These are phyloP conservation scores for Rhizophagus sp. DNA, from an alignment of 192 early-diverging fungal genomes.

Conservation along the genomic window DNA sequence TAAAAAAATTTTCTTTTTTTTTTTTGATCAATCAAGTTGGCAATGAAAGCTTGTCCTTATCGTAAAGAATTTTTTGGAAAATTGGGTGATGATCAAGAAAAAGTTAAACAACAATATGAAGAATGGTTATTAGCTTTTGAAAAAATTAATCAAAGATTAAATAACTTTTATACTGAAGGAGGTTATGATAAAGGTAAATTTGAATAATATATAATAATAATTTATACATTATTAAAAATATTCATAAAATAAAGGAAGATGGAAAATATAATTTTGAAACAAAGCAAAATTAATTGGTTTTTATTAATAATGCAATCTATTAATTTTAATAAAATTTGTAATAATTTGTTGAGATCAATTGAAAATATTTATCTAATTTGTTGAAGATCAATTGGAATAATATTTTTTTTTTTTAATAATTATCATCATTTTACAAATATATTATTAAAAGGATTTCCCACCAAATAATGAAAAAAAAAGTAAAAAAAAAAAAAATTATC, in stretches of 20 bases:
- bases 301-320: too few species aligned
- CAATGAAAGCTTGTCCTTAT: conserved; percentile 92
- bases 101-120: conserved; percentile 58
- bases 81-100: conserved; percentile 66
- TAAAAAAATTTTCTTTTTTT: not conserved
- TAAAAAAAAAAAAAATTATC: too few species aligned
- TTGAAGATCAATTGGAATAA: too few species aligned
- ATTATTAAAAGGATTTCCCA: too few species aligned
- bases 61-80: conserved; percentile 88
- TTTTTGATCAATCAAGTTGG: conserved; percentile 51
- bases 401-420: too few species aligned
- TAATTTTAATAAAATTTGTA: not conserved
- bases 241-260: not conserved
- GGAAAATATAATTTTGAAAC: not conserved
- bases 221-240: not conserved
- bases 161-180: conserved; percentile 52
- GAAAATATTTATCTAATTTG: too few species aligned
- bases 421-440: too few species aligned
- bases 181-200: conserved; percentile 29
- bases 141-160: conserved; percentile 64
- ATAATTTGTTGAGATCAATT: too few species aligned
- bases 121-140: conserved; percentile 79
- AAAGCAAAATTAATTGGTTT: too few species aligned
- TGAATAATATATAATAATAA: not conserved
- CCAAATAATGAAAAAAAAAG: too few species aligned